Conservation (phyloP, 108 stramenopile species). For the Nannochloropsis salina region DNA sequence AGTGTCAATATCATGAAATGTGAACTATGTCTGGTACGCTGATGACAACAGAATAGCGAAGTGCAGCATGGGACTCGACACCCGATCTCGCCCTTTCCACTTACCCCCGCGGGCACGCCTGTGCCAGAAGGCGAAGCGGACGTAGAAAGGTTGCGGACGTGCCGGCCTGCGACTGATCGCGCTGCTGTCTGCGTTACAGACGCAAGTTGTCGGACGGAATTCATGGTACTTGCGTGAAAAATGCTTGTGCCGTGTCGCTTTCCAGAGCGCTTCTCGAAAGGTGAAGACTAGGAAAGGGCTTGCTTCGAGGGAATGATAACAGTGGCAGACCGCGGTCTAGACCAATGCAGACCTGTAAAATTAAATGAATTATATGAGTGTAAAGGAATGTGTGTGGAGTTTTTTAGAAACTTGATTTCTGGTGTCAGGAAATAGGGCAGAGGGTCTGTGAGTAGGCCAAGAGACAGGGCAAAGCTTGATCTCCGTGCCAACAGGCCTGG, state of each 20-base stretch:
- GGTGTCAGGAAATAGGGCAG: too few relatives aligned
- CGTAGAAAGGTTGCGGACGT: not conserved
- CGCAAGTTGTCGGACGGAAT: not conserved
- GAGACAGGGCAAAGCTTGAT: too few relatives aligned
- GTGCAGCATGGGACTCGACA: not conserved
- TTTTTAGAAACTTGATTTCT: too few relatives aligned
- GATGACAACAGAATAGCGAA: not conserved
- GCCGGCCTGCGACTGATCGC: not conserved
- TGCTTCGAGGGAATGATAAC: too few relatives aligned
- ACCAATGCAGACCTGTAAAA: too few relatives aligned
- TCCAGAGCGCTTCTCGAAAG: not conserved
- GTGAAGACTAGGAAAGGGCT: not conserved
- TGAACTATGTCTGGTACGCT: not conserved
- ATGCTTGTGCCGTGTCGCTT: too few relatives aligned
- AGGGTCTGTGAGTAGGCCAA: too few relatives aligned
- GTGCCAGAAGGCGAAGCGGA: not conserved
- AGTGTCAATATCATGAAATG: too few relatives aligned
- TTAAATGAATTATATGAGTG: too few relatives aligned
- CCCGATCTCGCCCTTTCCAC: not conserved
- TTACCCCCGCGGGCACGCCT: not conserved
- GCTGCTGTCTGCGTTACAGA: not conserved
- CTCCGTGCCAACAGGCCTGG: too few relatives aligned
- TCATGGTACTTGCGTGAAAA: not conserved
- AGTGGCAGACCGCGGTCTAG: too few relatives aligned
- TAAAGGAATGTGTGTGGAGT: too few relatives aligned